phyloP scores from a whole-genome alignment of 1,139 yeast genomes.

The Yamadazyma aaseri region DNA sequence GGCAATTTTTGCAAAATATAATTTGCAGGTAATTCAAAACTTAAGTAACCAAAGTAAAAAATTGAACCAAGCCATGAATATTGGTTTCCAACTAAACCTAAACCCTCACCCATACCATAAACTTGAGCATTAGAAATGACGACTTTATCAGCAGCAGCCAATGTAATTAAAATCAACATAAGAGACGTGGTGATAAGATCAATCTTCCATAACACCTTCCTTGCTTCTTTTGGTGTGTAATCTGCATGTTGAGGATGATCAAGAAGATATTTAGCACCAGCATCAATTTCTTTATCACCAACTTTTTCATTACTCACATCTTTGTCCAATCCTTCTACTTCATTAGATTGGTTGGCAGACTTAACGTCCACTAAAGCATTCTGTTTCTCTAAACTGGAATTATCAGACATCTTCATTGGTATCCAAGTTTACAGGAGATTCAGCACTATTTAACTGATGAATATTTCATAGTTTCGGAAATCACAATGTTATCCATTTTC shows the following conservation, averaged over 20 bases:
- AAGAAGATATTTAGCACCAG: constrained; percentile 18
- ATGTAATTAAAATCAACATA: constrained; percentile 14
- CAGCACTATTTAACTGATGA: not conserved
- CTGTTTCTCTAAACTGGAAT: constrained; percentile 4
- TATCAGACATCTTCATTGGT: constrained; percentile 2
- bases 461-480: not conserved
- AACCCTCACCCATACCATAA: constrained; percentile 29
- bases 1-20: constrained; percentile 16
- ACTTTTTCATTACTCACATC: constrained; percentile 6
- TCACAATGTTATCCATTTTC: not conserved
- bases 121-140: constrained; percentile 37
- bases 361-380: constrained; percentile 1
- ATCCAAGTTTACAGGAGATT: constrained; percentile 2
- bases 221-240: constrained; percentile 21
- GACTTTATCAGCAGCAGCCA: constrained; percentile 20
- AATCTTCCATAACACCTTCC: constrained; percentile 21
- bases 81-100: constrained; percentile 18
- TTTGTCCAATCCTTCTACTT: too few species aligned
- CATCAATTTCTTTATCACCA: constrained; percentile 14
- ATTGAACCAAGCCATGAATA: constrained; percentile 20
- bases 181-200: constrained; percentile 21
- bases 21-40: constrained; percentile 15
- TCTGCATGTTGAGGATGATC: constrained; percentile 21
- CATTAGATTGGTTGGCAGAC: not conserved
- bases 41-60: constrained; percentile 19